Conservation (phyloP, 768 basidiomycete genomes). For the Hydnum rufescens region DNA sequence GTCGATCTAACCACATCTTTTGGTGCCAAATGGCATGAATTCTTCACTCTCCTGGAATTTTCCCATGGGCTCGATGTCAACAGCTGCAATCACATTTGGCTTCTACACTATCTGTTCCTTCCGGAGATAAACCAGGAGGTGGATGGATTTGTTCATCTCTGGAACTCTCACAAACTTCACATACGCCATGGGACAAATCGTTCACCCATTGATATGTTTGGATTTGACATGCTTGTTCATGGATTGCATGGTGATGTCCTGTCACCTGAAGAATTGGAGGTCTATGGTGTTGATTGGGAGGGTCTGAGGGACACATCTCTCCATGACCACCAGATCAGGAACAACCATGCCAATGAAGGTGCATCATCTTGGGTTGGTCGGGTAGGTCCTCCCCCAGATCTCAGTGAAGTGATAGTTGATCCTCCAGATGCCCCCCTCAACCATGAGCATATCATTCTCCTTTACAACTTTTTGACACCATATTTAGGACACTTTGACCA, state of each 20-base stretch:
- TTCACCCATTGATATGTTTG: conserved; percentile 13
- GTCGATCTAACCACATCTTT: conserved; percentile 12
- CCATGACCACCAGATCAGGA: too few relatives aligned
- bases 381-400: too few relatives aligned
- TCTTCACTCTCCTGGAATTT: conserved; percentile 26
- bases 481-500: too few relatives aligned
- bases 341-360: too few relatives aligned
- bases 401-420: too few relatives aligned
- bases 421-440: too few relatives aligned
- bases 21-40: conserved; percentile 31
- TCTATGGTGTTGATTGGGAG: too few relatives aligned
- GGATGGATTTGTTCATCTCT: conserved; percentile 11
- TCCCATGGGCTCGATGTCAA: conserved; percentile 15
- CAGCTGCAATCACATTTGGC: conserved; percentile 21
- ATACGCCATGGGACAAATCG: conserved; percentile 11
- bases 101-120: conserved; percentile 24
- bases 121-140: conserved; percentile 17
- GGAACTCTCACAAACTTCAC: conserved; percentile 13
- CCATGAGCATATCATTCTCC: too few relatives aligned
- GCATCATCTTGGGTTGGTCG: too few relatives aligned
- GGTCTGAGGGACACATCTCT: too few relatives aligned
- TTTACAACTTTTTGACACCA: too few relatives aligned
- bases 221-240: conserved; percentile 12
- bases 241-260: conserved; percentile 5
- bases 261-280: too few relatives aligned